Conservation (phyloP, 805 yeast species). For the Kodamaea lidongshanica region DNA sequence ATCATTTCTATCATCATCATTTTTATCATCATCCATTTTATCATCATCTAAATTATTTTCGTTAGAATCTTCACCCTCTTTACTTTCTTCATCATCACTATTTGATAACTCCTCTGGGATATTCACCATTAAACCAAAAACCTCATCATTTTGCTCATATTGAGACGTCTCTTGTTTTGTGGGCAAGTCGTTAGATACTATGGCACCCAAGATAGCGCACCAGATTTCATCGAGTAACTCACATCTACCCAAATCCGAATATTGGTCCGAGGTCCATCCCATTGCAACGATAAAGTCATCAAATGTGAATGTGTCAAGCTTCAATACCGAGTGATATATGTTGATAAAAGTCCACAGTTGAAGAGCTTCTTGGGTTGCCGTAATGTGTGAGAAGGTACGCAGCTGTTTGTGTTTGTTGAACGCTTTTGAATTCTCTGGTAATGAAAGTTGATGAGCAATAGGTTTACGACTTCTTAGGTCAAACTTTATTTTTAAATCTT, state of each 20-base stretch:
- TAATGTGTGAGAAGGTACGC: conserved; percentile 10
- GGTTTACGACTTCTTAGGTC: conserved; percentile 30
- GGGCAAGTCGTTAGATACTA: conserved; percentile 39
- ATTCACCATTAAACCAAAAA: conserved; percentile 27
- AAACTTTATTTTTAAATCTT: conserved; percentile 25
- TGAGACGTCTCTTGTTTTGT: conserved; percentile 24
- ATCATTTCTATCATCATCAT: conserved; percentile 19
- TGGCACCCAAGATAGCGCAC: conserved; percentile 54
- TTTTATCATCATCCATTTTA: conserved; percentile 18
- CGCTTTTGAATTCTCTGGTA: conserved; percentile 22
- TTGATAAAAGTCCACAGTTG: conserved; percentile 75
- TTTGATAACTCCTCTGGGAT: conserved; percentile 28
- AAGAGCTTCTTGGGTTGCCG: conserved; percentile 40
- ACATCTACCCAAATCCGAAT: conserved; percentile 40
- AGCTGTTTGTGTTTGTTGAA: conserved; percentile 15
- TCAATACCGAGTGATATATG: conserved; percentile 57
- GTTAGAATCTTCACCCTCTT: too few relatives aligned
- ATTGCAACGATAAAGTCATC: conserved; percentile 67
- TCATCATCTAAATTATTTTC: conserved; percentile 19
- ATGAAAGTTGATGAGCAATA: conserved; percentile 12
- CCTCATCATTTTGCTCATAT: conserved; percentile 22
- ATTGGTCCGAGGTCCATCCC: conserved; percentile 38
- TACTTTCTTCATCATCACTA: conserved; percentile 17
- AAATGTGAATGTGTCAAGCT: conserved; percentile 69
- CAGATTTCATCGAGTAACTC: conserved; percentile 59